Conservation (phyloP, 208 protist genomes). For the Wallacemonas collosoma region DNA sequence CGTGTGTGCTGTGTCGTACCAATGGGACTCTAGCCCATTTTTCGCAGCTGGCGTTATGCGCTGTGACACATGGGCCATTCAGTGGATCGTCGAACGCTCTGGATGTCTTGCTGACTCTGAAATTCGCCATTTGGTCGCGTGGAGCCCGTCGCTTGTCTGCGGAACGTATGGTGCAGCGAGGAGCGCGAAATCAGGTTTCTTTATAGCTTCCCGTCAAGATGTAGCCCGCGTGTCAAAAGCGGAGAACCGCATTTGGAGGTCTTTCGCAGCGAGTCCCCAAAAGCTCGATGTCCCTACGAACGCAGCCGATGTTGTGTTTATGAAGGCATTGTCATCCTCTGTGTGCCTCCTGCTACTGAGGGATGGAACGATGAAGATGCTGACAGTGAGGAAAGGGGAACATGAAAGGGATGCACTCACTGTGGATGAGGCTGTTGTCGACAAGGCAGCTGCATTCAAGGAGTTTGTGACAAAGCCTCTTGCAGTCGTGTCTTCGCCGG, state of each 20-base stretch:
- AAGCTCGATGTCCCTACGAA: neutral
- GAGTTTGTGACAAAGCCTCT: constrained; percentile 1
- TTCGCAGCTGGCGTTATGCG: constrained; percentile 64
- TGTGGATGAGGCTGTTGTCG: neutral
- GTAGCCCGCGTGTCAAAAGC: constrained; percentile 18
- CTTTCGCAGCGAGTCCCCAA: constrained; percentile 11
- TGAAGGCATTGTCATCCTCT: constrained; percentile 11
- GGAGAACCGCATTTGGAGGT: constrained; percentile 16
- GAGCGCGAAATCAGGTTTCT: constrained; percentile 18
- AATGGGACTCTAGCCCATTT: constrained; percentile 29
- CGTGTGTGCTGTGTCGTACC: constrained; percentile 22
- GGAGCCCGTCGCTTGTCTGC: constrained; percentile 32
- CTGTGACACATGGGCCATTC: constrained; percentile 82
- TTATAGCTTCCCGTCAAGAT: constrained; percentile 37
- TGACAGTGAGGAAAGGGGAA: neutral
- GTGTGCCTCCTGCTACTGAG: neutral
- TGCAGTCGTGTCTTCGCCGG: neutral
- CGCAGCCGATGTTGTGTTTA: neutral
- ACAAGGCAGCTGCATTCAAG: neutral
- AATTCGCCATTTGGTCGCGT: constrained; percentile 22
- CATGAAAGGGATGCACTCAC: neutral
- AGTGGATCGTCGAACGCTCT: constrained; percentile 52
- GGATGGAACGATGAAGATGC: constrained; percentile 4
- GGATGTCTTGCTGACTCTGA: constrained; percentile 25
- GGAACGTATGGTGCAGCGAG: constrained; percentile 18